A percentile compares a stretch with the other conserved stretches of the same genome.
Conservation (phyloP, 306 rosid species). For the Vachellia collinsii region DNA sequence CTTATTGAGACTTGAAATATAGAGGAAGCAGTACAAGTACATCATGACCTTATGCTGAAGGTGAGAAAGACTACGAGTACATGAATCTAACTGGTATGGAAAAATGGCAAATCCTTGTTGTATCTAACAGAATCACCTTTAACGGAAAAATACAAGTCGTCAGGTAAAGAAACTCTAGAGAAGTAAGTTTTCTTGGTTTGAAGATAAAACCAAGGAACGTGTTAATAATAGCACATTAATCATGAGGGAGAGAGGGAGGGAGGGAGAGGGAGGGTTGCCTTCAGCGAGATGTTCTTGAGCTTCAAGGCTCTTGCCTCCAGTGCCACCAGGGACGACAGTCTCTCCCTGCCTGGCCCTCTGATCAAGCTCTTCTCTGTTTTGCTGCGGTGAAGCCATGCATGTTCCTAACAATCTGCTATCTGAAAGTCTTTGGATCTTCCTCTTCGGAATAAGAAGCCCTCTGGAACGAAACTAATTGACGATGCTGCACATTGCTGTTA, state of each 20-base stretch:
- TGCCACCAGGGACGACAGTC: conserved; percentile 79
- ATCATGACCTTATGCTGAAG: not conserved
- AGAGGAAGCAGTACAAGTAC: too few relatives aligned
- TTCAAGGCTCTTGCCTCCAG: conserved; percentile 79
- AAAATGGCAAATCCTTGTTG: too few relatives aligned
- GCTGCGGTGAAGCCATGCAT: conserved; percentile 67
- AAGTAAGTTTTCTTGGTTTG: not conserved
- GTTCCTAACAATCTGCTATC: not conserved
- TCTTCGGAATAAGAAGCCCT: too few relatives aligned
- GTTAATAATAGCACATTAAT: not conserved
- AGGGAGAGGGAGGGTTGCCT: conserved; percentile 59
- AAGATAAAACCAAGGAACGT: not conserved
- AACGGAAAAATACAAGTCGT: not conserved
- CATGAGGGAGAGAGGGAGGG: not conserved
- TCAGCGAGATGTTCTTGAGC: conserved; percentile 84
- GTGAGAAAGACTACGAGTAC: not conserved
- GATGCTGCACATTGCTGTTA: not conserved
- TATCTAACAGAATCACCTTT: not conserved
- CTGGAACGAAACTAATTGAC: not conserved
- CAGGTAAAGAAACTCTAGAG: not conserved
- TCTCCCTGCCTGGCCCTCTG: conserved; percentile 68
- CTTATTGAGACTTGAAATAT: too few relatives aligned
- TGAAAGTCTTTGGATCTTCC: not conserved
- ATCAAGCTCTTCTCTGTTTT: conserved; percentile 59
- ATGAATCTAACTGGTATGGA: too few relatives aligned